Base-by-base conservation (phyloP, 2,329 filamentous ascomycete species). In the Talaromyces funiculosus region DNA sequence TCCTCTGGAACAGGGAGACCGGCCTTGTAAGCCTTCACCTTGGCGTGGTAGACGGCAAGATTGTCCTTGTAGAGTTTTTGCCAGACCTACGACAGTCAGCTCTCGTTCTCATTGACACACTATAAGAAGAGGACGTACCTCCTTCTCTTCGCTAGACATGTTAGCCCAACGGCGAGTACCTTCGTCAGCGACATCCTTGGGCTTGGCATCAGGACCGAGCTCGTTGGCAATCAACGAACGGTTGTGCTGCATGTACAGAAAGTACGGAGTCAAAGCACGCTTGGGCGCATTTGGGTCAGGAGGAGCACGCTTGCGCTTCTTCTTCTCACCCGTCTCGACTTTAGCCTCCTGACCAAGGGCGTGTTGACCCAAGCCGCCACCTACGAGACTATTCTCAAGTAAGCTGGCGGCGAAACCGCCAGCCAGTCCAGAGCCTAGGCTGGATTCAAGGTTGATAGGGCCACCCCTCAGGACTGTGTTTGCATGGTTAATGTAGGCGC, bases 221-320 rank as follows among this genome's bases (percentile, higher is more conserved):
- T 95, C 91, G 35, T 81, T 82, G 61, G 90, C 88, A 67, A 97
- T 94, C 72, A 90, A 88, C 56, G 87, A 84, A 54, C 94, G 89
- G 65, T 91, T 91, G 65, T 89, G 88, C 75, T 95, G 89, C 82
- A 96, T 91, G 80, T 92, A 97, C 63, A 97, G 81, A 81, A 97
- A 96, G 81, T 95, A 97, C 2, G 93, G 92, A 5, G 93, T 97
- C 71, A 97, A 77, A 8, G 93, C 92, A 55, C 92, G 87, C 84
- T 97, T 97, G 62, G 93, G 93, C 6, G 92, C 92, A 75, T 96
- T 96, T 67, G 92, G 92, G 74, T 97, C 93, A 71, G 90, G 87
- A 43, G 86, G 86, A 63, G 87, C 85, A 82, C 92, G 92, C 83
- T 94, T 93, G 76, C 90, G 88, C 82, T 94, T 92, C 83, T 92